Base-by-base conservation (phyloP, 2,329 filamentous ascomycete species). In the Microcera coccophila region DNA sequence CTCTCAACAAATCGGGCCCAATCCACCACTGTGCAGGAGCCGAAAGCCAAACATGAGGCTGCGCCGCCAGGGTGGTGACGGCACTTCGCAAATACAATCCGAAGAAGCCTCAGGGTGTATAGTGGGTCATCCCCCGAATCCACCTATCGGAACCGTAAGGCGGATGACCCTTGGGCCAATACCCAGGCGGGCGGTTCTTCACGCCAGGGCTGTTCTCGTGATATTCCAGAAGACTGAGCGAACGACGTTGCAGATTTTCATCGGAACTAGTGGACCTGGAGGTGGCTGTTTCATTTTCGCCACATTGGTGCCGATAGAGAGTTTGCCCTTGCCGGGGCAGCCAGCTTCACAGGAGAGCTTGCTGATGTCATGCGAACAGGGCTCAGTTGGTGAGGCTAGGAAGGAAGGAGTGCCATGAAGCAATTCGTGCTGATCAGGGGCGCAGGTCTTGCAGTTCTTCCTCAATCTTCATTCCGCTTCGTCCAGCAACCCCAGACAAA, bases 141-240 rank as follows among this genome's bases (percentile, higher is more conserved):
- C 53, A 58, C 56, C 56, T 59, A 59, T 59, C 56, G 54, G 54
- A 43, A 56, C 29, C 38, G 24, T 32, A 39, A 24, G 26, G 37
- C 33, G 38, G n/a, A 26, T 41, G 32, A 24, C 18, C n/a, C 19
- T 39, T 28, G 24, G 39, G 41, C 42, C 33, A 42, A 28, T 39
- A 38, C 41, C 48, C 52, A 49, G n/a, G 44, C 34, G 36, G 38
- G 34, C 37, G 45, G 42, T 44, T n/a, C n/a, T 47, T 49, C 42
- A 33, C 26, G 20, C 45, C 15, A 36, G 41, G 42, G 37, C 36
- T 36, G 43, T 21, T 51, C 35, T 46, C 31, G 39, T 38, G 38
- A 29, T 39, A 45, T 59, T 59, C 56, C 48, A 55, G 55, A 59
- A 59, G 54, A 36, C 43, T 56, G 37, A 45, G 38, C 36, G 56